Evolutionary conservation across 192 early-diverging fungal species (phyloP).

Genomic region (Gryganskiella cystojenkinii): DNA sequence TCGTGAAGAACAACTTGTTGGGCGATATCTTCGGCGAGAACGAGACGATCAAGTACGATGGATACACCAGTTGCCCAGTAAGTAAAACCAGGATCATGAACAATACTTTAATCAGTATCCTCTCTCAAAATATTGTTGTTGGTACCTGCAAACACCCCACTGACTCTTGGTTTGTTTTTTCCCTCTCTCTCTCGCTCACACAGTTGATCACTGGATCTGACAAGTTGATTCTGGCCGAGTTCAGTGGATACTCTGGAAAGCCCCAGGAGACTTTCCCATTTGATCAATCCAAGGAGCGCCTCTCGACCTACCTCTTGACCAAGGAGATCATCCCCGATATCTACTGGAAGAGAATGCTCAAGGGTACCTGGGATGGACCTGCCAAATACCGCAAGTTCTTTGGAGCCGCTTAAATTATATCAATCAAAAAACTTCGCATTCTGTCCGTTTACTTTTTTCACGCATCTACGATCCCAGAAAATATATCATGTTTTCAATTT

Average conservation of each 20-base stretch:
- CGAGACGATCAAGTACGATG: slow-evolving; percentile 73
- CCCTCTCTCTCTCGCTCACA: not conserved
- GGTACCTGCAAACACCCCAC: not conserved
- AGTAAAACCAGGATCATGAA: slow-evolving; percentile 4
- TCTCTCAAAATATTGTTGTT: not conserved
- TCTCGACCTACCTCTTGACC: slow-evolving; percentile 77
- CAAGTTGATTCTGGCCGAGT: slow-evolving; percentile 88
- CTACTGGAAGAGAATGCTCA: slow-evolving; percentile 87
- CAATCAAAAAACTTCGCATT: too few relatives aligned
- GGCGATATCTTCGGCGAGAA: slow-evolving; percentile 55
- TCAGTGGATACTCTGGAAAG: slow-evolving; percentile 77
- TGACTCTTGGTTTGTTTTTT: not conserved
- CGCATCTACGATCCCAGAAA: too few relatives aligned
- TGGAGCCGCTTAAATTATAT: slow-evolving; percentile 30
- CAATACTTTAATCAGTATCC: not conserved
- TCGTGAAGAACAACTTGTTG: slow-evolving; percentile 81
- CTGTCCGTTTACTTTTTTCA: too few relatives aligned
- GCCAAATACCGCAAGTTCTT: slow-evolving; percentile 66
- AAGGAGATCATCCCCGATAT: slow-evolving; percentile 81
- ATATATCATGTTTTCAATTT: not conserved
- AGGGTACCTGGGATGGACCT: slow-evolving; percentile 84
- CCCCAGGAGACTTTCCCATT: slow-evolving; percentile 87
- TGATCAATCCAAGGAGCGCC: slow-evolving; percentile 79
- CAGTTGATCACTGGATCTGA: slow-evolving; percentile 75
- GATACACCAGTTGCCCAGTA: slow-evolving; percentile 88